Evolutionary conservation across 352 stramenopile genomes (phyloP), one percentile per base, ranked within the genome.

Genomic region (Phytopythium oedochilum): DNA sequence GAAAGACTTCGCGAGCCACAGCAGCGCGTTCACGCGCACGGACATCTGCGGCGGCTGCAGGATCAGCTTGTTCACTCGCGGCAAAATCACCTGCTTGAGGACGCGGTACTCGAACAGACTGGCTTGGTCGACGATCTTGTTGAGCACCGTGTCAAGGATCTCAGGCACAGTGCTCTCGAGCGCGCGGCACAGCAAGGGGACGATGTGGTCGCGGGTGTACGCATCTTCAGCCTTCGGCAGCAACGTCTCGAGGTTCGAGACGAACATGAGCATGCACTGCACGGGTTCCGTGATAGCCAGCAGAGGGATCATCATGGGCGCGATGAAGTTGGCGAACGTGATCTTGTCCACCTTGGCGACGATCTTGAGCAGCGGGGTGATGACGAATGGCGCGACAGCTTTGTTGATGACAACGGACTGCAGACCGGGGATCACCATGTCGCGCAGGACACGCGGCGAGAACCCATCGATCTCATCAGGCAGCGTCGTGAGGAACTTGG

Each of bases 261-360:
- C 85, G 43, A 95, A 95, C 83, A 93, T 95, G 38, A 95, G 81
- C 85, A 95, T 95, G 55, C 83, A 93, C 61, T 95, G 85, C 31
- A 93, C 83, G 1, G 85, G 85, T 61, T 95, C 85, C n/a, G 78
- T 78, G 55, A 95, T 95, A 5, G 72, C 71, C 28, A 95, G 64
- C 20, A 95, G 66, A 15, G 78, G 68, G 36, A 92, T 73, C 75
- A 95, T 84, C 83, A 95, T 92, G 1, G 73, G 78, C 14, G 79
- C 80, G 23, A 95, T 89, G 20, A 76, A 76, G 53, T 80, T 69
- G n/a, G 65, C 64, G 48, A 95, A 92, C 5, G 83, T 93, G 40
- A 75, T 74, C 61, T 95, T 95, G 68, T 92, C 83, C 25, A 93
- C 78, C 60, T 92, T 95, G 46, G 70, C 78, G 26, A 95, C 83